Percentiles rank a stretch among this genome's conserved stretches.
Evolutionary conservation across 768 basidiomycete species (phyloP).

Genomic region (Gymnopilus junonius): DNA sequence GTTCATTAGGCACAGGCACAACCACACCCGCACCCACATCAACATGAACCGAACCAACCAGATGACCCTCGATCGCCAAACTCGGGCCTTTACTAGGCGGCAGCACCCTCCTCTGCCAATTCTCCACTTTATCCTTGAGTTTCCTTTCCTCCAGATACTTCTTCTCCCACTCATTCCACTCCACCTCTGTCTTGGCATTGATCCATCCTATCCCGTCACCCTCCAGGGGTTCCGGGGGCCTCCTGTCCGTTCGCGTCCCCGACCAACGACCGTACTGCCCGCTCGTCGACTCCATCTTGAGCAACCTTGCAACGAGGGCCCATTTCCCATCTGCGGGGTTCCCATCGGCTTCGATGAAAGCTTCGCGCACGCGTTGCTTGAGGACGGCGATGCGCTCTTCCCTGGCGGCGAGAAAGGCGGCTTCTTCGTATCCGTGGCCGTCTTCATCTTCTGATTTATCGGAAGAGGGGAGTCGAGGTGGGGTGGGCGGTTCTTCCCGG

Average conservation of each 20-base stretch:
- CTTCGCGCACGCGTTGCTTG: conserved; percentile 20
- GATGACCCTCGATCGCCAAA: not conserved
- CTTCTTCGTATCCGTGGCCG: conserved; percentile 12
- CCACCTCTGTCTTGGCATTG: conserved; percentile 25
- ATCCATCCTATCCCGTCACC: conserved; percentile 17
- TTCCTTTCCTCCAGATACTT: conserved; percentile 16
- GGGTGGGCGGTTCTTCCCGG: conserved; percentile 31
- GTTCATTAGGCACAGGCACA: too few relatives aligned
- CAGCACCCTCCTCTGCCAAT: conserved; percentile 24
- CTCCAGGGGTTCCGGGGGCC: conserved; percentile 10
- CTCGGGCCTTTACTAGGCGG: conserved; percentile 4
- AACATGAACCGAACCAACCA: not conserved
- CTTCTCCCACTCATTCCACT: conserved; percentile 30
- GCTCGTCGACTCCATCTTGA: conserved; percentile 23
- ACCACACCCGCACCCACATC: too few relatives aligned
- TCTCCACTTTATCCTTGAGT: conserved; percentile 27
- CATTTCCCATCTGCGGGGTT: conserved; percentile 28
- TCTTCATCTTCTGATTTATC: not conserved
- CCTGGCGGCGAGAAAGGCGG: not conserved
- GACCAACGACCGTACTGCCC: conserved; percentile 25
- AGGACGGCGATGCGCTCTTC: conserved; percentile 18
- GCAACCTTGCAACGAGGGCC: conserved; percentile 18
- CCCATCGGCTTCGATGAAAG: conserved; percentile 21
- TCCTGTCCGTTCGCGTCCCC: conserved; percentile 19
- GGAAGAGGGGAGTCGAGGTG: conserved; percentile 6